phyloP scores from a whole-genome alignment of 768 basidiomycete genomes.

The Collybia sordida region DNA sequence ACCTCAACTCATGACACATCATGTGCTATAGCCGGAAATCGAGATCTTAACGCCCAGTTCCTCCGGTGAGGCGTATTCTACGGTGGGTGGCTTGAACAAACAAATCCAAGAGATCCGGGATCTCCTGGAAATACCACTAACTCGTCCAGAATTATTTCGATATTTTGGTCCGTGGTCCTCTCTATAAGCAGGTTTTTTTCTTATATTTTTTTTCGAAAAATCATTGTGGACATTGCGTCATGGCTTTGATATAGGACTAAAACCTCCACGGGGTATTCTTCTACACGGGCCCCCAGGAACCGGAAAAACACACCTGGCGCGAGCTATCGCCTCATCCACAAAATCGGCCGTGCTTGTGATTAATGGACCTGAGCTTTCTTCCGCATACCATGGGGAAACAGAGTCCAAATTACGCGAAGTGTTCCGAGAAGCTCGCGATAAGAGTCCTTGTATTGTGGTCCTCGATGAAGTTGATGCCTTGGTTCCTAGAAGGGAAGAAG shows the following conservation, averaged over 20 bases:
- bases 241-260: slow-evolving; percentile 55
- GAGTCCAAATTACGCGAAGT: slow-evolving; percentile 88
- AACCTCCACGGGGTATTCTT: slow-evolving; percentile 93
- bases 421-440: slow-evolving; percentile 78
- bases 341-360: slow-evolving; percentile 87
- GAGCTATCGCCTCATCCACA: slow-evolving; percentile 88
- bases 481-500: slow-evolving; percentile 87
- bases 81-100: slow-evolving; percentile 84
- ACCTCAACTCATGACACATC: slow-evolving; percentile 10
- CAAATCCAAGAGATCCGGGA: slow-evolving; percentile 87
- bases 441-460: slow-evolving; percentile 90
- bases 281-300: slow-evolving; percentile 97
- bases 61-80: slow-evolving; percentile 62
- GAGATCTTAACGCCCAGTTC: slow-evolving; percentile 45
- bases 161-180: slow-evolving; percentile 60
- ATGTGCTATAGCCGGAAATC: slow-evolving; percentile 38
- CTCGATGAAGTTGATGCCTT: slow-evolving; percentile 96
- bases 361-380: slow-evolving; percentile 93
- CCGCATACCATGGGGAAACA: slow-evolving; percentile 96
- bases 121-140: slow-evolving; percentile 83
- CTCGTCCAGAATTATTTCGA: slow-evolving; percentile 75
- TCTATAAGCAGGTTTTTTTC: slow-evolving; percentile 19
- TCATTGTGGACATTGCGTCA: neutral
- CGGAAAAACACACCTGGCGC: slow-evolving; percentile 95
- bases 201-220: neutral